Percentiles rank a stretch among this genome's conserved stretches.
Evolutionary conservation across 805 yeast genomes (phyloP).

Genomic region (Candida methanosorbosa): DNA sequence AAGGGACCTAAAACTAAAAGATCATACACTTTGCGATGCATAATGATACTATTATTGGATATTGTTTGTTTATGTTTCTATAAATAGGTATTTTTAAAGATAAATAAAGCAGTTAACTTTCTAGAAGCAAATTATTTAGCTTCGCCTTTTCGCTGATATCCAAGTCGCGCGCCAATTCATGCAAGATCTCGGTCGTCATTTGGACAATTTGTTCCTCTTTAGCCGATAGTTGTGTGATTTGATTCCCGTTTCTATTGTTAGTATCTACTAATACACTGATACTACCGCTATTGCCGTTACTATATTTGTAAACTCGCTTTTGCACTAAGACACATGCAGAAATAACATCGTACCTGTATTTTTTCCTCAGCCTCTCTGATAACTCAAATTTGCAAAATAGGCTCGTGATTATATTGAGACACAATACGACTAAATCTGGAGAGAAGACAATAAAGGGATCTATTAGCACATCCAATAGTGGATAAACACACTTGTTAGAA

Average conservation of each 20-base stretch:
- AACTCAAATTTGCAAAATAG: too few species aligned
- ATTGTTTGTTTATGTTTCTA: too few species aligned
- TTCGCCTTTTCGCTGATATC: background rate
- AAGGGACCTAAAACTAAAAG: too few species aligned
- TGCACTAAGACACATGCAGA: constrained; percentile 11
- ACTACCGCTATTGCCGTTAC: too few species aligned
- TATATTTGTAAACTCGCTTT: constrained; percentile 7
- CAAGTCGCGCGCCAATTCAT: background rate
- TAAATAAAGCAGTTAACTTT: background rate
- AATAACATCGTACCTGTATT: constrained; percentile 16
- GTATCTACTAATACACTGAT: too few species aligned
- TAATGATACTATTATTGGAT: too few species aligned
- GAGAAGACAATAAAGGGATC: constrained; percentile 19
- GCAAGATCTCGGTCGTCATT: background rate
- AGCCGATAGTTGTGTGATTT: background rate
- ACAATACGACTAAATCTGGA: constrained; percentile 4
- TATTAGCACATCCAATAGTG: constrained; percentile 13
- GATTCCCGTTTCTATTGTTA: too few species aligned
- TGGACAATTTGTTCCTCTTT: background rate
- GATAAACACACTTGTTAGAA: constrained; percentile 11
- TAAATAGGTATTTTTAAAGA: background rate
- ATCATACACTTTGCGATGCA: too few species aligned
- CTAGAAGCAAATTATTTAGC: background rate
- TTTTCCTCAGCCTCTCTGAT: too few species aligned
- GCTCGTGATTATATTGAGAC: too few species aligned